phyloP scores from a whole-genome alignment of 352 stramenopile genomes.

The Phytophthora sp. region DNA sequence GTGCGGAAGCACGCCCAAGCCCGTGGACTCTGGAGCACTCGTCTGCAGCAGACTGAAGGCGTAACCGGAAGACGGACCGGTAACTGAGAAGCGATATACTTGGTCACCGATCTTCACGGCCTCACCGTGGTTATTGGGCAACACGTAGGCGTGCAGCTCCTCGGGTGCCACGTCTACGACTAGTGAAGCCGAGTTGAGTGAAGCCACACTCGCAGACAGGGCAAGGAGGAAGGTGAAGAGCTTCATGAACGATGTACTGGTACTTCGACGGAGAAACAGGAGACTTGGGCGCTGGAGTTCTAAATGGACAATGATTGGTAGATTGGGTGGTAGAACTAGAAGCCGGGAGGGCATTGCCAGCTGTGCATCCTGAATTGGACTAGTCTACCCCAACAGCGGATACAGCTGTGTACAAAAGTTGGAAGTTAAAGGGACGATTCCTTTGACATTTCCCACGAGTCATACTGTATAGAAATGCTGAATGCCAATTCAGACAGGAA shows the following conservation, averaged over 20 bases:
- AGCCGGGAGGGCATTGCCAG: neutral
- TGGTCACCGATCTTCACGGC: conserved; percentile 48
- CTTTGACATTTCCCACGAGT: too few relatives aligned
- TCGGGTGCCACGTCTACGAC: conserved; percentile 49
- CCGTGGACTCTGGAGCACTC: conserved; percentile 51
- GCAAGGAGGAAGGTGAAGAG: conserved; percentile 24
- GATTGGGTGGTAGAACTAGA: neutral
- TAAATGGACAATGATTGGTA: conserved; percentile 28
- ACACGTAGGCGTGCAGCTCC: conserved; percentile 51
- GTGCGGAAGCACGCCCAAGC: conserved; percentile 55
- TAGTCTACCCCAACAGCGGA: conserved; percentile 3
- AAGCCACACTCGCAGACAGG: conserved; percentile 18
- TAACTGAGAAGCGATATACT: conserved; percentile 62
- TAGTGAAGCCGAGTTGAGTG: conserved; percentile 37
- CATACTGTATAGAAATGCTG: too few relatives aligned
- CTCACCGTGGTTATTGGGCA: conserved; percentile 52
- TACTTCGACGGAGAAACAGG: neutral
- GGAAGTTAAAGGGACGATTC: neutral
- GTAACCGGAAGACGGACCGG: conserved; percentile 46
- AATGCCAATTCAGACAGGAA: too few relatives aligned
- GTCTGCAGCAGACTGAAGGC: conserved; percentile 56
- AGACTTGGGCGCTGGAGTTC: conserved; percentile 1
- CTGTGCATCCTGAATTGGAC: conserved; percentile 5
- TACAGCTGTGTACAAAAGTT: neutral
- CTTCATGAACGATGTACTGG: conserved; percentile 28